phyloP scores from a whole-genome alignment of 73 alveolate genomes.

The Paramecium sonneborni region DNA sequence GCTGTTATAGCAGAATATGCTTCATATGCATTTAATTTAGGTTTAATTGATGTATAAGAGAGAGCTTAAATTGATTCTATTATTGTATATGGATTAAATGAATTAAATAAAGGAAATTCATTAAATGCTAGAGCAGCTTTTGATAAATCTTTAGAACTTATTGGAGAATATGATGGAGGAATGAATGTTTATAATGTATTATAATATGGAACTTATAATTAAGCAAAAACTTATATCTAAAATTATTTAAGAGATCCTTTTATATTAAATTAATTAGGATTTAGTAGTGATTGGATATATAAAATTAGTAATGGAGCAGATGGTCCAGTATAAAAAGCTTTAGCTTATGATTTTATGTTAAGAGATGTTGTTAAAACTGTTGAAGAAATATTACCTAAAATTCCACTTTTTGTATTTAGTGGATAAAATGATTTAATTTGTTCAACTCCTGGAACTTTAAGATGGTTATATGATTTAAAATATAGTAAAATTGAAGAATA shows the following conservation, averaged over 20 bases:
- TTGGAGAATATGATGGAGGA: not conserved
- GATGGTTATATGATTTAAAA: not conserved
- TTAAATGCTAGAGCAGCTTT: not conserved
- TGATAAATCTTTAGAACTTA: not conserved
- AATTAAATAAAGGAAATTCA: not conserved
- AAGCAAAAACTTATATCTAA: not conserved
- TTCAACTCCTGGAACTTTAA: conserved; percentile 8
- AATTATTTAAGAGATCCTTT: not conserved
- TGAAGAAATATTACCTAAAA: not conserved
- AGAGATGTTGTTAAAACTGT: not conserved
- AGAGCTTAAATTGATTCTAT: not conserved
- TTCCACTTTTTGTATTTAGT: conserved; percentile 4
- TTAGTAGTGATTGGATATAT: not conserved
- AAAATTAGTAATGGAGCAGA: not conserved
- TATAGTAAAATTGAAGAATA: not conserved
- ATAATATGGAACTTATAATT: not conserved
- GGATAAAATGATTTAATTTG: conserved; percentile 52
- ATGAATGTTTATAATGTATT: conserved; percentile 4
- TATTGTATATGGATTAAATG: not conserved
- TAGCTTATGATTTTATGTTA: conserved; percentile 52
- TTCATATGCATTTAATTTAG: not conserved
- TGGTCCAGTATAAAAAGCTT: not conserved
- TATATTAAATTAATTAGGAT: not conserved
- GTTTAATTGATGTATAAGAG: conserved; percentile 31
- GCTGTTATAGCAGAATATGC: conserved; percentile 20